Conservation (phyloP, 352 stramenopile genomes). For the Globisporangium irregulare region DNA sequence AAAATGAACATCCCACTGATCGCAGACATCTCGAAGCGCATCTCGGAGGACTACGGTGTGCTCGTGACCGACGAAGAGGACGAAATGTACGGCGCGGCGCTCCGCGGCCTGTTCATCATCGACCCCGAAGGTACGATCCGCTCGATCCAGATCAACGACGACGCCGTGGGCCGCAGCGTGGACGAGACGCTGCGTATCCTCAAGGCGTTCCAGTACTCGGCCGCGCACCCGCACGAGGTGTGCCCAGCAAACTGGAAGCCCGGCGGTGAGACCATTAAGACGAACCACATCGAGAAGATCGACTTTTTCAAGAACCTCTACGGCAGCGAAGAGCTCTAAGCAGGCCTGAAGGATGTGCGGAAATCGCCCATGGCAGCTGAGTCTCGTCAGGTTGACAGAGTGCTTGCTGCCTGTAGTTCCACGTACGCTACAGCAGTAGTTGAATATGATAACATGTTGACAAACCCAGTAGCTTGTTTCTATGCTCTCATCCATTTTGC, state of each 20-base stretch:
- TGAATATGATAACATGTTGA: neutral
- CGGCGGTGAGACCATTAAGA: constrained; percentile 82
- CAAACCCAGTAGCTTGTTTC: neutral
- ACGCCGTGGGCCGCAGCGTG: constrained; percentile 76
- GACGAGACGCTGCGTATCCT: constrained; percentile 82
- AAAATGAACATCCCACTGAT: constrained; percentile 85
- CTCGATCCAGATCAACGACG: constrained; percentile 86
- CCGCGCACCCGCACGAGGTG: constrained; percentile 74
- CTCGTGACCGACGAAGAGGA: constrained; percentile 81
- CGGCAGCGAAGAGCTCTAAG: constrained; percentile 46
- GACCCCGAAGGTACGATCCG: constrained; percentile 79
- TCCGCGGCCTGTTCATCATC: constrained; percentile 84
- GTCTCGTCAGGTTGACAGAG: neutral
- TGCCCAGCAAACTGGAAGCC: constrained; percentile 87
- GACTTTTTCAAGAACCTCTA: constrained; percentile 86
- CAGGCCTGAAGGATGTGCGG: neutral
- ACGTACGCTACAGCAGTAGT: neutral
- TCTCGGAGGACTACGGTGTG: constrained; percentile 83
- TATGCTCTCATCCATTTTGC: neutral
- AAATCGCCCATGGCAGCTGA: neutral
- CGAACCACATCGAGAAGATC: constrained; percentile 77
- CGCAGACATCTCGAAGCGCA: constrained; percentile 81
- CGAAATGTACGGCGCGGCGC: constrained; percentile 71
- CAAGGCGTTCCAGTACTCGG: constrained; percentile 83
- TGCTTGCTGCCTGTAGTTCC: neutral